Conservation (phyloP, 1,139 yeast genomes). For the Saccharomyces hybrid region DNA sequence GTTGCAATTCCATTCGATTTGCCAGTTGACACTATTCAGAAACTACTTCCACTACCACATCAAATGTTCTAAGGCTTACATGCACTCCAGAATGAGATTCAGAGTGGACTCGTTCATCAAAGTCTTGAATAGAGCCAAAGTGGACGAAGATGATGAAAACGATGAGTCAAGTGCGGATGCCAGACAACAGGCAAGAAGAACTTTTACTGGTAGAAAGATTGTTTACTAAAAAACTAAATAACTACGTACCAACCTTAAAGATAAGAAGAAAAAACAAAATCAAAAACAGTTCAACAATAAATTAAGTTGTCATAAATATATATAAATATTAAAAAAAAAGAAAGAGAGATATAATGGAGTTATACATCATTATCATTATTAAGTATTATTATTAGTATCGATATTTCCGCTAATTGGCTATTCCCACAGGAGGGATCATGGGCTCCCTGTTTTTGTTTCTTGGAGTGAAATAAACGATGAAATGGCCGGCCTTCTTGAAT, state of each 20-base stretch:
- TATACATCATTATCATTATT: background rate
- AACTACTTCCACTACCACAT: conserved; percentile 97
- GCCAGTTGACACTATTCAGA: conserved; percentile 80
- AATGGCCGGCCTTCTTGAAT: conserved; percentile 23
- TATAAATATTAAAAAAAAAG: background rate
- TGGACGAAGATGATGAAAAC: conserved; percentile 67
- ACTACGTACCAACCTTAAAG: background rate
- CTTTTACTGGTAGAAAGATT: conserved; percentile 32
- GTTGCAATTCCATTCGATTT: conserved; percentile 63
- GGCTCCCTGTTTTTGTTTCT: background rate
- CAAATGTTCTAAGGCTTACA: conserved; percentile 94
- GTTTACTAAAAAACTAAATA: conserved; percentile 18
- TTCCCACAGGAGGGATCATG: background rate
- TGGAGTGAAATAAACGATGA: conserved; percentile 21
- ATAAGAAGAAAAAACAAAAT: background rate
- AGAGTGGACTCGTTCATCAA: conserved; percentile 90
- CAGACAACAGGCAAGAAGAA: conserved; percentile 26
- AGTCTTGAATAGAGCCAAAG: conserved; percentile 93
- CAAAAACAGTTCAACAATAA: background rate
- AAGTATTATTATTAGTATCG: too few relatives aligned
- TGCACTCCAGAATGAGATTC: conserved; percentile 97
- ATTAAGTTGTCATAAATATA: background rate
- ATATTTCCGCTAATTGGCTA: background rate
- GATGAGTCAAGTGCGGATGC: conserved; percentile 9
- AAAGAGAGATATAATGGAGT: background rate